Conservation (phyloP, 192 early-diverging fungal species). For the Entomortierella beljakovae region DNA sequence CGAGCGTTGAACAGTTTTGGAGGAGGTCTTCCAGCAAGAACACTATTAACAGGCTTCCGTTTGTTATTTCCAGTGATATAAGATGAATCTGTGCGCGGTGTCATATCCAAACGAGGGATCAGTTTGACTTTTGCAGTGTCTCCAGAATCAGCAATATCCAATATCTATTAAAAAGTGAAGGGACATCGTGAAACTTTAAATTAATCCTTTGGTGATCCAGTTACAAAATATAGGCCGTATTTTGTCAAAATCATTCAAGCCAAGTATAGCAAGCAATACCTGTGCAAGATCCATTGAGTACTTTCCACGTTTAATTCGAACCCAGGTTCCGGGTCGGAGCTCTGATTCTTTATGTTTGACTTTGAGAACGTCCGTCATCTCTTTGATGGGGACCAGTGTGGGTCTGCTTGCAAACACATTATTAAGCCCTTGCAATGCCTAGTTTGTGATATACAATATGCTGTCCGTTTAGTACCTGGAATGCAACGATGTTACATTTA, state of each 20-base stretch:
- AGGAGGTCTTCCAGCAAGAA: slow-evolving; percentile 65
- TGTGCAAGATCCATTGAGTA: slow-evolving; percentile 95
- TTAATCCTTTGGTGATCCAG: too few species aligned
- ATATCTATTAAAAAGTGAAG: slow-evolving; percentile 39
- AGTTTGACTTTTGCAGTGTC: slow-evolving; percentile 75
- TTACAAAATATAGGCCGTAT: not conserved
- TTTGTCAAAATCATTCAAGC: too few species aligned
- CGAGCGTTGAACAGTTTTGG: slow-evolving; percentile 85
- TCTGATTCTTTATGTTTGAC: slow-evolving; percentile 75
- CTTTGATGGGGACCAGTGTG: slow-evolving; percentile 87
- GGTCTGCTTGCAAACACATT: slow-evolving; percentile 78
- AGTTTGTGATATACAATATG: not conserved
- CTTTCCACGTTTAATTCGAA: slow-evolving; percentile 90
- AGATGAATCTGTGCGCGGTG: slow-evolving; percentile 50
- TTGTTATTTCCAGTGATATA: slow-evolving; percentile 57
- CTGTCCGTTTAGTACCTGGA: not conserved
- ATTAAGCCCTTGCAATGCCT: slow-evolving; percentile 79
- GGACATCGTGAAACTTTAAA: too few species aligned
- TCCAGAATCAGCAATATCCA: slow-evolving; percentile 72
- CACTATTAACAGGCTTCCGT: slow-evolving; percentile 66
- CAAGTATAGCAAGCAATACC: too few species aligned
- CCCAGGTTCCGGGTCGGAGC: slow-evolving; percentile 81
- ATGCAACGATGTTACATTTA: not conserved
- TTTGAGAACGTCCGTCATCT: slow-evolving; percentile 91
- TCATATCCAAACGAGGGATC: slow-evolving; percentile 81